phyloP scores from a whole-genome alignment of 1,139 yeast species.

The Magnusiomyces suaveolens region DNA sequence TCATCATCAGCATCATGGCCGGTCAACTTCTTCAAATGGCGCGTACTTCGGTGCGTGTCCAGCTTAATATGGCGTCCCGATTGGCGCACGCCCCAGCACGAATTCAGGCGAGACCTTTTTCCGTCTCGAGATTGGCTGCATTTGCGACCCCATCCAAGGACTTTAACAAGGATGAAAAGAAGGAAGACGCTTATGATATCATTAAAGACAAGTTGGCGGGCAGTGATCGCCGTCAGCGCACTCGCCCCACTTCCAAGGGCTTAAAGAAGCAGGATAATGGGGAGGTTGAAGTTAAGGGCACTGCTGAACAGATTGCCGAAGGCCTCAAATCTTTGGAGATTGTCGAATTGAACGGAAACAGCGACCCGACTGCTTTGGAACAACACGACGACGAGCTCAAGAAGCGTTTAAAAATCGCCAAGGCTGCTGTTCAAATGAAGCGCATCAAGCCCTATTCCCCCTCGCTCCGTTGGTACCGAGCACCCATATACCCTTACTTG shows the following conservation, averaged over 20 bases:
- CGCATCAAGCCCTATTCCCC: slow-evolving; percentile 76
- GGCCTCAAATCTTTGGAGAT: slow-evolving; percentile 19
- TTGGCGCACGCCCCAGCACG: not conserved
- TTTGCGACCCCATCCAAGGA: not conserved
- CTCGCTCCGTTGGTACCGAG: slow-evolving; percentile 79
- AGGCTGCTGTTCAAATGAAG: slow-evolving; percentile 62
- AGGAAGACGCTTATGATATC: not conserved
- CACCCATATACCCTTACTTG: slow-evolving; percentile 78
- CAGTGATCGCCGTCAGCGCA: slow-evolving; percentile 14
- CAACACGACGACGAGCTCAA: slow-evolving; percentile 62
- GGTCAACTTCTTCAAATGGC: slow-evolving; percentile 9
- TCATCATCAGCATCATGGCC: not conserved
- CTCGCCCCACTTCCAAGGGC: slow-evolving; percentile 16
- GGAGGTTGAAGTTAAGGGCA: slow-evolving; percentile 14
- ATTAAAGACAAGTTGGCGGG: not conserved
- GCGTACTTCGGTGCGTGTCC: slow-evolving; percentile 8
- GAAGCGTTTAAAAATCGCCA: slow-evolving; percentile 63
- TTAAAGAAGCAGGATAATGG: slow-evolving; percentile 11
- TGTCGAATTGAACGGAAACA: slow-evolving; percentile 25
- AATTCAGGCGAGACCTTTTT: slow-evolving; percentile 4
- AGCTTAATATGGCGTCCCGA: slow-evolving; percentile 4
- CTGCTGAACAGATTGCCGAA: slow-evolving; percentile 13
- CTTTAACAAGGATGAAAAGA: not conserved
- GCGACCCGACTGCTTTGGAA: slow-evolving; percentile 56
- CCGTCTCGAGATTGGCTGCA: slow-evolving; percentile 1